Evolutionary conservation across 768 basidiomycete genomes (phyloP), one percentile per base, ranked within the genome.

Genomic region (Lentinula guzmanii): DNA sequence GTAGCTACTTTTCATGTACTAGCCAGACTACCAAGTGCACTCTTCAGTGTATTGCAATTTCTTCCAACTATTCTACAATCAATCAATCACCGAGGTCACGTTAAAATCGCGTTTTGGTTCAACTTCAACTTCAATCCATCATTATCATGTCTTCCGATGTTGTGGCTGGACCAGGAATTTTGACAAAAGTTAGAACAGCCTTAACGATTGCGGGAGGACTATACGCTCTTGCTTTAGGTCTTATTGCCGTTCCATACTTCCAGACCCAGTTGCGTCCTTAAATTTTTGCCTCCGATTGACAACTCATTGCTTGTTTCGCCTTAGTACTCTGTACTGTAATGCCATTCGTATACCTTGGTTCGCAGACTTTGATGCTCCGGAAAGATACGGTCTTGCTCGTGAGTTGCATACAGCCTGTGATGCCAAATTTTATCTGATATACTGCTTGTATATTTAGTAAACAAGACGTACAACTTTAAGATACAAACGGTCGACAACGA

Each of bases 351-450:
- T 86, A 24, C 93, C 94, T 5, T 75, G 82, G 60, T 81, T 78
- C 62, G 82, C 86, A 0, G 77, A 86, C 34, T 93, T 82, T 65
- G 78, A 84, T 59, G 66, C 74, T 6, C 95, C 95, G 1, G 91
- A 92, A 70, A 80, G 73, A 64, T 92, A 92, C 69, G 90, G 91
- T 1, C 76, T 96, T 59, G 86, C 94, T 33, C 92, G 91, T 93
- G 70, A 60, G 79, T 35, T 70, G 34, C 7, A 15, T 16, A 31
- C 18, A 21, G n/a, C 75, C 39, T 55, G 6, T 31, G n/a, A 13
- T 50, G 52, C 58, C 37, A 37, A 28, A 28, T 21, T 33, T 28
- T 46, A 15, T 28, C 18, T 37, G 10, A 18, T 56, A 13, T 1
- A 28, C 11, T n/a, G 37, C 4, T 61, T 15, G 15, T 16, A 15